These are phyloP conservation scores for Buxus sempervirens DNA, from an alignment of 164 flowering plant species.

Conservation along the genomic window DNA sequence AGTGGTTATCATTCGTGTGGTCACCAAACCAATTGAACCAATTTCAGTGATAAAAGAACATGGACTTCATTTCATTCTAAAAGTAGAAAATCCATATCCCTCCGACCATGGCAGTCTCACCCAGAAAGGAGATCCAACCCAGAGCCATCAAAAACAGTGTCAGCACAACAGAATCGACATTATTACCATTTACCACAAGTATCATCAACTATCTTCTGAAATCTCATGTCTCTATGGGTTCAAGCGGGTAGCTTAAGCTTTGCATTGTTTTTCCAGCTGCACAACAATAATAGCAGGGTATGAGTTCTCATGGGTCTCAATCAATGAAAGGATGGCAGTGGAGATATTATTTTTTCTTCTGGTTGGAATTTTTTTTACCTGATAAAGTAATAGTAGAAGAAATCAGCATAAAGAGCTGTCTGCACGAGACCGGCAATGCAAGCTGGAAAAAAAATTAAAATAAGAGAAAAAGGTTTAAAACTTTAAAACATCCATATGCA, in stretches of 20 bases:
- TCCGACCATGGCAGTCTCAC: background rate
- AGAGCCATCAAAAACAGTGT: conserved; percentile 2
- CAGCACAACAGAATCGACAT: conserved; percentile 1
- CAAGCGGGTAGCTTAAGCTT: conserved; percentile 72
- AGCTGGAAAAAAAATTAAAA: conserved; percentile 36
- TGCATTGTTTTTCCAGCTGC: conserved; percentile 73
- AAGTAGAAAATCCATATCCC: background rate
- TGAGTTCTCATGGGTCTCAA: background rate
- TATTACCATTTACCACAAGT: background rate
- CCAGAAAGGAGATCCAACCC: background rate
- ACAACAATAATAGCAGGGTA: conserved; percentile 8
- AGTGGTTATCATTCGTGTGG: no score
- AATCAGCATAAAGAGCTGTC: conserved; percentile 77
- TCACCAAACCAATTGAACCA: no score
- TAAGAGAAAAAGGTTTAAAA: background rate
- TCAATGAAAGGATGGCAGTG: background rate
- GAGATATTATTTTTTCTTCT: background rate
- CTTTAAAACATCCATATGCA: background rate
- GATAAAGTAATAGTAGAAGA: conserved; percentile 70
- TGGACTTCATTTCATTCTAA: no score
- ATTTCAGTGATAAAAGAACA: no score
- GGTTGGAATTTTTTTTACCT: conserved; percentile 36
- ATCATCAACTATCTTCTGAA: background rate
- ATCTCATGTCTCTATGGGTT: conserved; percentile 1
- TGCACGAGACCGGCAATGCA: conserved; percentile 69